These are phyloP conservation scores for Omphalotus guepiniiformis DNA, from an alignment of 768 basidiomycete species.

Conservation along the genomic window DNA sequence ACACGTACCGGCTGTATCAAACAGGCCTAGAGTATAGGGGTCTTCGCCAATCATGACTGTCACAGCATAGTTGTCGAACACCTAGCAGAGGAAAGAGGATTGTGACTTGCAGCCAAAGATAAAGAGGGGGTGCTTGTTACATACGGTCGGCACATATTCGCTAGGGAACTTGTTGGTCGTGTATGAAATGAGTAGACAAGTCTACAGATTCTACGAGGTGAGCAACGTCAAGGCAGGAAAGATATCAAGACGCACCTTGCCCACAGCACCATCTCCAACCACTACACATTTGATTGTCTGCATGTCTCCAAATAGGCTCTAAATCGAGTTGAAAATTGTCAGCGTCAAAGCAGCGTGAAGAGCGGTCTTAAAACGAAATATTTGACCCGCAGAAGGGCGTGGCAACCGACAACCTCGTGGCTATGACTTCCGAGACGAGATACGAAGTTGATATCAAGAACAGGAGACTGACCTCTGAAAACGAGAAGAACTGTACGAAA, in stretches of 20 bases:
- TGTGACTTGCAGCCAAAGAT: conserved; percentile 16
- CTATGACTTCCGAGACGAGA: background rate
- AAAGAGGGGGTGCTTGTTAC: conserved; percentile 26
- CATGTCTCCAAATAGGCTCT: conserved; percentile 43
- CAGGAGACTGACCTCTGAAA: conserved; percentile 1
- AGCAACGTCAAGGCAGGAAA: background rate
- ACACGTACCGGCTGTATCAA: conserved; percentile 93
- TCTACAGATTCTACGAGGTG: conserved; percentile 45
- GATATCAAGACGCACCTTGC: conserved; percentile 66
- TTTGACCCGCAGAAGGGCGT: conserved; percentile 4
- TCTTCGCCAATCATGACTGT: conserved; percentile 99
- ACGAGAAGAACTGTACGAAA: background rate
- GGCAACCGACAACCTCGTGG: conserved; percentile 12
- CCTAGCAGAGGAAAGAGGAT: conserved; percentile 40
- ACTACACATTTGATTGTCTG: conserved; percentile 98
- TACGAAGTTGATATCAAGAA: background rate
- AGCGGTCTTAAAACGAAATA: conserved; percentile 2
- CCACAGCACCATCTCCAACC: conserved; percentile 96
- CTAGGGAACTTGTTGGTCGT: conserved; percentile 98
- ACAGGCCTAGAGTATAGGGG: conserved; percentile 96
- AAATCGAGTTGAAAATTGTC: conserved; percentile 4
- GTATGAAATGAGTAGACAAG: conserved; percentile 94
- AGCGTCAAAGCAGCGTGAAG: background rate
- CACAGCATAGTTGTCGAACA: conserved; percentile 97
- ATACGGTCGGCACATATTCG: conserved; percentile 97